These are phyloP conservation scores for Phytophthora tubulina DNA, from an alignment of 352 stramenopile species.

Conservation along the genomic window DNA sequence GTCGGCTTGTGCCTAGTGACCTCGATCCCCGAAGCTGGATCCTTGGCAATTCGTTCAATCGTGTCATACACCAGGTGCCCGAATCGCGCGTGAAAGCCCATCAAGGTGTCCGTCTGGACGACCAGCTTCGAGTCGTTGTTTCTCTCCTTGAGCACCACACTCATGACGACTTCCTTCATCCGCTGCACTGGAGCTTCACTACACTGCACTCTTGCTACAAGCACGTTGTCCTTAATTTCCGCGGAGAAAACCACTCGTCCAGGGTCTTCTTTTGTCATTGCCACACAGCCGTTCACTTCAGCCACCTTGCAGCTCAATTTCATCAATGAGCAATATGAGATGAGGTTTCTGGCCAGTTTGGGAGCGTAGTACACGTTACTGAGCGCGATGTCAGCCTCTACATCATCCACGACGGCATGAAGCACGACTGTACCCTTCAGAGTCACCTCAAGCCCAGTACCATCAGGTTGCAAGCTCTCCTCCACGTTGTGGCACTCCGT, in stretches of 20 bases:
- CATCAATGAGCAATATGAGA: background rate
- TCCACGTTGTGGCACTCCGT: background rate
- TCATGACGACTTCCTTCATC: background rate
- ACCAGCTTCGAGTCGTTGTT: background rate
- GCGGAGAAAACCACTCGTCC: conserved; percentile 6
- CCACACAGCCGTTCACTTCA: background rate
- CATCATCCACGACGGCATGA: background rate
- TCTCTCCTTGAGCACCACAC: background rate
- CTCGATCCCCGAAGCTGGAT: conserved; percentile 2
- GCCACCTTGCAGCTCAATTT: background rate
- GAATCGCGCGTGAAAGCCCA: background rate
- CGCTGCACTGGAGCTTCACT: background rate
- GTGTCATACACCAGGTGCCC: conserved; percentile 11
- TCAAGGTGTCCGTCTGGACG: conserved; percentile 2
- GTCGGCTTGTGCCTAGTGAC: background rate
- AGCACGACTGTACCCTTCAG: conserved; percentile 1
- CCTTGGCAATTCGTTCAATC: conserved; percentile 11
- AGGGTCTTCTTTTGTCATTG: background rate
- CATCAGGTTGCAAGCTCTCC: conserved; percentile 9
- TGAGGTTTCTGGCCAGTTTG: conserved; percentile 14
- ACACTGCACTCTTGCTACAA: background rate
- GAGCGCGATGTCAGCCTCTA: background rate
- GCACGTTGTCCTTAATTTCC: conserved; percentile 1
- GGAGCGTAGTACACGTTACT: conserved; percentile 23
- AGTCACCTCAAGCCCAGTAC: background rate